Evolutionary conservation across 2,329 filamentous ascomycete genomes (phyloP).

Genomic region (Onygenales sp.): DNA sequence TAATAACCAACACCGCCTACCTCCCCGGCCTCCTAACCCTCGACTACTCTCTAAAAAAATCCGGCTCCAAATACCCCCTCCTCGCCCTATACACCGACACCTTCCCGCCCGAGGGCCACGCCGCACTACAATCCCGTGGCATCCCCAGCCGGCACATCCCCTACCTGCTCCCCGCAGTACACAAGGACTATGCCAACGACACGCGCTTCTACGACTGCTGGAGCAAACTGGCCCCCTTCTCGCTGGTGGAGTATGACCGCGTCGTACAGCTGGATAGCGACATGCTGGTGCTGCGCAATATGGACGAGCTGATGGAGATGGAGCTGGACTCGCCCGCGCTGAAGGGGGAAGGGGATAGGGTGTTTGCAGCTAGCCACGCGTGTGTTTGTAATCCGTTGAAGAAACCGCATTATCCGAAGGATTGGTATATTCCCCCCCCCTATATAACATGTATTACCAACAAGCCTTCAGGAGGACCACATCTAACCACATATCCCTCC

Average conservation of each 20-base stretch:
- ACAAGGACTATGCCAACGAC: conserved; percentile 64
- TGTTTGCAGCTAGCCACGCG: conserved; percentile 76
- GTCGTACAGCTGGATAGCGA: conserved; percentile 81
- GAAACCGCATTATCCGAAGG: conserved; percentile 65
- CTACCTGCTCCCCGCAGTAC: conserved; percentile 58
- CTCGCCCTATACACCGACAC: conserved; percentile 74
- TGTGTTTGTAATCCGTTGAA: conserved; percentile 78
- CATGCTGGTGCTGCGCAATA: conserved; percentile 74
- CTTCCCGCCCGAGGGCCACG: conserved; percentile 59
- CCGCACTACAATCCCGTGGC: conserved; percentile 57
- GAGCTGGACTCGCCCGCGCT: conserved; percentile 52
- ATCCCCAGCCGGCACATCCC: conserved; percentile 63
- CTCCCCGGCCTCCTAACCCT: conserved; percentile 75
- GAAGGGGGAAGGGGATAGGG: conserved; percentile 46
- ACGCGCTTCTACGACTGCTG: conserved; percentile 84
- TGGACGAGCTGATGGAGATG: conserved; percentile 89
- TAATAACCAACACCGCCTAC: conserved; percentile 78
- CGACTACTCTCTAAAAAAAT: conserved; percentile 61
- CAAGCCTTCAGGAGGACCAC: background rate
- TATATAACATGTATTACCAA: background rate
- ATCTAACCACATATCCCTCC: background rate
- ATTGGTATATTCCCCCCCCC: conserved; percentile 47
- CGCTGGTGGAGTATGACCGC: conserved; percentile 63
- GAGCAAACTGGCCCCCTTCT: conserved; percentile 76
- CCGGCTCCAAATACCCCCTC: conserved; percentile 62